Evolutionary conservation across 441 rosid species (phyloP).

Genomic region (Jatropha multifida): DNA sequence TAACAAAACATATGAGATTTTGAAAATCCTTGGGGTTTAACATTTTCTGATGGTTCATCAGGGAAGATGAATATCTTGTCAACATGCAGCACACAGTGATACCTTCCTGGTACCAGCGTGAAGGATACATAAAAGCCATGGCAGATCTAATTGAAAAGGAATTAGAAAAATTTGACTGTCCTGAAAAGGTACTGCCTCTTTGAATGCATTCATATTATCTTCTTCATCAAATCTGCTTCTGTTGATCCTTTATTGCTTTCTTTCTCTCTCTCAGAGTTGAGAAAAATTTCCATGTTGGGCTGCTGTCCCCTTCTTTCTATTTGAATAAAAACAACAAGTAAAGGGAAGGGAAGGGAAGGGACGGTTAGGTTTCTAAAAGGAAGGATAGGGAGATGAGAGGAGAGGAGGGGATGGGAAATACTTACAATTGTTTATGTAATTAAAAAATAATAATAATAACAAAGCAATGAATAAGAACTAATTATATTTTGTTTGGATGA

Average conservation of each 20-base stretch:
- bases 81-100: slow-evolving; percentile 99
- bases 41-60: slow-evolving; percentile 32
- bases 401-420: too few species aligned
- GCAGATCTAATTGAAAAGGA: slow-evolving; percentile 78
- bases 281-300: background rate
- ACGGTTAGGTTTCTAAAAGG: background rate
- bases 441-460: too few species aligned
- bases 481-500: too few species aligned
- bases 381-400: too few species aligned
- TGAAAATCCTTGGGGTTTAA: slow-evolving; percentile 15
- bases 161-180: slow-evolving; percentile 58
- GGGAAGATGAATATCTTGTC: slow-evolving; percentile 96
- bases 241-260: background rate
- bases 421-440: too few species aligned
- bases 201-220: background rate
- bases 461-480: too few species aligned
- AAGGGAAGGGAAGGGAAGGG: too few species aligned
- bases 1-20: slow-evolving; percentile 10
- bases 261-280: background rate
- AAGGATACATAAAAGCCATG: slow-evolving; percentile 92
- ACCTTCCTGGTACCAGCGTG: slow-evolving; percentile 99
- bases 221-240: too few species aligned
- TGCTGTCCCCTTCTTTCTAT: background rate
- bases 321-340: background rate
- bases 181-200: slow-evolving; percentile 56